These are phyloP conservation scores for Sporormia fimetaria DNA, from an alignment of 495 filamentous ascomycete species.

Conservation along the genomic window DNA sequence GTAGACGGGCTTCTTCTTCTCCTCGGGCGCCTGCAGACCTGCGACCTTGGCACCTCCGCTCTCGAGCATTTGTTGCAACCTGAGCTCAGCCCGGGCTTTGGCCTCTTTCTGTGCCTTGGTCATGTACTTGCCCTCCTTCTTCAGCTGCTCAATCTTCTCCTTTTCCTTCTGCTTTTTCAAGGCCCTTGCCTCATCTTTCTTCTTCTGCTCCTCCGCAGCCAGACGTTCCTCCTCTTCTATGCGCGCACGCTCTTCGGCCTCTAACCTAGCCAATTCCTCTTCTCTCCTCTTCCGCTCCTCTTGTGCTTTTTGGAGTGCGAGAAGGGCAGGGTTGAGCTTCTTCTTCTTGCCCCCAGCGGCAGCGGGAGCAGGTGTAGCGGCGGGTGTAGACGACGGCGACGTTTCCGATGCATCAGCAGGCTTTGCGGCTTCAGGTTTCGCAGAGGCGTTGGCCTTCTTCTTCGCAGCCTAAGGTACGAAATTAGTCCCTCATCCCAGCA, in stretches of 20 bases:
- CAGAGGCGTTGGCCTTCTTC: slow-evolving; percentile 47
- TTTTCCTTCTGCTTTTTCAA: slow-evolving; percentile 91
- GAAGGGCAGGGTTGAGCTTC: slow-evolving; percentile 73
- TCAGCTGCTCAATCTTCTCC: slow-evolving; percentile 88
- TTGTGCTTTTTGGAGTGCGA: slow-evolving; percentile 83
- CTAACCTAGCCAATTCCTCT: slow-evolving; percentile 59
- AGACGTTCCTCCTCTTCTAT: slow-evolving; percentile 56
- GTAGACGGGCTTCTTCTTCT: slow-evolving; percentile 64
- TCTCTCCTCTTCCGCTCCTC: slow-evolving; percentile 61
- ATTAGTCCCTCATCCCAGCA: slow-evolving; percentile 3
- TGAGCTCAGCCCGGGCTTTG: slow-evolving; percentile 68
- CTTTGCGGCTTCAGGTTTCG: slow-evolving; percentile 32
- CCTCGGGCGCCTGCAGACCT: slow-evolving; percentile 48
- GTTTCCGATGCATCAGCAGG: slow-evolving; percentile 18
- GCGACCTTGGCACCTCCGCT: slow-evolving; percentile 69
- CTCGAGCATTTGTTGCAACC: slow-evolving; percentile 88
- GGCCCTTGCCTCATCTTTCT: slow-evolving; percentile 60
- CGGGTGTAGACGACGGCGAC: slow-evolving; percentile 9
- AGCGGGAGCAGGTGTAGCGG: slow-evolving; percentile 15
- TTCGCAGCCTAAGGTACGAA: slow-evolving; percentile 45
- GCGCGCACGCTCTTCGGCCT: slow-evolving; percentile 63
- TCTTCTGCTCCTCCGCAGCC: slow-evolving; percentile 65
- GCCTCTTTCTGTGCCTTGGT: slow-evolving; percentile 90
- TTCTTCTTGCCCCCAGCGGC: slow-evolving; percentile 66
- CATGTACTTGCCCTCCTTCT: slow-evolving; percentile 87